A percentile compares a stretch with the other conserved stretches of the same genome.
These are phyloP conservation scores for Umbilicus rupestris DNA, from an alignment of 164 flowering plant species.

Conservation along the genomic window DNA sequence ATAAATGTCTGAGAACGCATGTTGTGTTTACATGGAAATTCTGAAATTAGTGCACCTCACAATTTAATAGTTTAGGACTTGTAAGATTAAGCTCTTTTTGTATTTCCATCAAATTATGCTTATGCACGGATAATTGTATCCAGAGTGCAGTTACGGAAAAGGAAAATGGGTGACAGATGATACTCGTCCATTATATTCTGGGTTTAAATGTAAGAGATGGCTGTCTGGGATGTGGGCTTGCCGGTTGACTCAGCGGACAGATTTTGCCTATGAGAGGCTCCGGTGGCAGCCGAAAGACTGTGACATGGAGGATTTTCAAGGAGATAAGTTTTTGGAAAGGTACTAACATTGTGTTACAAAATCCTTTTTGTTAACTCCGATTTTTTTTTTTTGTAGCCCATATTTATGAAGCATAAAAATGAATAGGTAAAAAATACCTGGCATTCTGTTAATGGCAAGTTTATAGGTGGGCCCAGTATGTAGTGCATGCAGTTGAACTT, in stretches of 20 bases:
- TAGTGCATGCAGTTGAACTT: no score
- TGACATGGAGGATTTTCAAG: slow-evolving; percentile 46
- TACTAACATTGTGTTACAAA: slow-evolving; percentile 11
- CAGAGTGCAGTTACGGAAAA: slow-evolving; percentile 65
- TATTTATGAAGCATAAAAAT: no score
- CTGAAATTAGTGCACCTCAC: no score
- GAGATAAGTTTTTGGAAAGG: slow-evolving; percentile 50
- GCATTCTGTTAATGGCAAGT: no score
- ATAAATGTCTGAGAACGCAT: no score
- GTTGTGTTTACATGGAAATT: no score
- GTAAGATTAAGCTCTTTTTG: no score
- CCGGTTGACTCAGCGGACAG: slow-evolving; percentile 58
- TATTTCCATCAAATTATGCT: not conserved
- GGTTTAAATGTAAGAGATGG: slow-evolving; percentile 66
- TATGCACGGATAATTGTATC: not conserved
- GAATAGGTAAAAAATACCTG: no score
- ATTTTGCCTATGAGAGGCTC: slow-evolving; percentile 61
- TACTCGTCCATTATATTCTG: slow-evolving; percentile 57
- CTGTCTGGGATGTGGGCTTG: slow-evolving; percentile 84
- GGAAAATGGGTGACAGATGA: slow-evolving; percentile 73
- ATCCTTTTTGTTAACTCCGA: not conserved
- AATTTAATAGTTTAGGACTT: no score
- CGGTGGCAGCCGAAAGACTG: slow-evolving; percentile 67
- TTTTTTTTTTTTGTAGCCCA: not conserved
- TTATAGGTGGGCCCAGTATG: no score